Evolutionary conservation across 495 filamentous ascomycete genomes (phyloP).

Genomic region (Penicillium subrubescens): DNA sequence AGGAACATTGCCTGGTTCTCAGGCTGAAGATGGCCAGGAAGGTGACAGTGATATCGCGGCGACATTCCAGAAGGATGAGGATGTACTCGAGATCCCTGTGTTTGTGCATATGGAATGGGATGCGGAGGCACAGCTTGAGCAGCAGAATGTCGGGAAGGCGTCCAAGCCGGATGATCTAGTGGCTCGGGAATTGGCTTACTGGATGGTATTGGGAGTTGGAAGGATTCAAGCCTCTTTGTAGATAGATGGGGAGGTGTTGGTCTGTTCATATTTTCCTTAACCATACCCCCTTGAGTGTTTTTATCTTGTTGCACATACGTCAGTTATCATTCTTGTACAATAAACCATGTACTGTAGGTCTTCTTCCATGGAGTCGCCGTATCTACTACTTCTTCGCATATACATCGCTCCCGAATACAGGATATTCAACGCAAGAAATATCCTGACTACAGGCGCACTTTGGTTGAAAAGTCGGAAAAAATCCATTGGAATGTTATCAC

Average conservation of each 20-base stretch:
- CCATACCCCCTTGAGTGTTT: constrained; percentile 21
- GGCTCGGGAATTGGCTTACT: constrained; percentile 87
- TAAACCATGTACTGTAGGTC: neutral
- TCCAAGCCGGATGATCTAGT: constrained; percentile 49
- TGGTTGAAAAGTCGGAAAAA: constrained; percentile 27
- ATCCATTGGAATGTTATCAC: constrained; percentile 37
- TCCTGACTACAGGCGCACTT: constrained; percentile 1
- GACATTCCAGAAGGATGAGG: constrained; percentile 68
- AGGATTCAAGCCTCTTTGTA: constrained; percentile 54
- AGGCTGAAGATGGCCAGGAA: constrained; percentile 24
- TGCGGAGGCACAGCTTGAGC: constrained; percentile 71
- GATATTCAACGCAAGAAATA: neutral
- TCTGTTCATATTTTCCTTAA: constrained; percentile 14
- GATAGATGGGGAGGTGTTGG: neutral
- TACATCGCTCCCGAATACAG: no score
- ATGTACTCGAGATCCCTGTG: constrained; percentile 92
- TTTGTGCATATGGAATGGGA: constrained; percentile 94
- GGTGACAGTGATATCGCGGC: constrained; percentile 21
- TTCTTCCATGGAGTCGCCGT: neutral
- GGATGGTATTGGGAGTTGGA: constrained; percentile 89
- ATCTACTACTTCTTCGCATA: neutral
- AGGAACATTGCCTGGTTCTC: constrained; percentile 47
- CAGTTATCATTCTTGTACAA: constrained; percentile 1
- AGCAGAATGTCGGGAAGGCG: constrained; percentile 51
- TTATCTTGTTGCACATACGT: constrained; percentile 10